Conservation (phyloP, 441 rosid genomes). For the Eutrema salsugineum region DNA sequence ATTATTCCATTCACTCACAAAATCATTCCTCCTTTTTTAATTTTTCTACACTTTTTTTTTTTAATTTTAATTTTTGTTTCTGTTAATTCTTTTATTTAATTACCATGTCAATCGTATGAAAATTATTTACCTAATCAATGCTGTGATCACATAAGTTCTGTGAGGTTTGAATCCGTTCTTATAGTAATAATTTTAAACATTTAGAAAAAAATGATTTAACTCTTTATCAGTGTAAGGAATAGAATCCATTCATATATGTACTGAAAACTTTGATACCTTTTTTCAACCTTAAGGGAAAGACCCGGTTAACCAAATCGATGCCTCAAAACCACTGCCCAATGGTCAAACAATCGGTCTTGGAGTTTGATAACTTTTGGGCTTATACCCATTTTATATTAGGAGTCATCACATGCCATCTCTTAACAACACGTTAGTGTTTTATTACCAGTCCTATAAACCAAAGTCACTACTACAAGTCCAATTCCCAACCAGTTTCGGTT, state of each 20-base stretch:
- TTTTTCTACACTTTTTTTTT: background rate
- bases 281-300: background rate
- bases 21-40: conserved; percentile 11
- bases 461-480: too few relatives aligned
- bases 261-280: background rate
- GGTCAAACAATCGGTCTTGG: too few relatives aligned
- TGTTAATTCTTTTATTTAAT: background rate
- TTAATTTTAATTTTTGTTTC: background rate
- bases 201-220: too few relatives aligned
- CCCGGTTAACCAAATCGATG: too few relatives aligned
- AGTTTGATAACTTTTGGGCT: too few relatives aligned
- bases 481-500: background rate
- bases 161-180: background rate
- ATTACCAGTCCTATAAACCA: too few relatives aligned
- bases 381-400: background rate
- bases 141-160: conserved; percentile 4
- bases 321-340: too few relatives aligned
- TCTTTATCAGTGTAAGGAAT: background rate
- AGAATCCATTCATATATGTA: too few relatives aligned
- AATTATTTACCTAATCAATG: conserved; percentile 3
- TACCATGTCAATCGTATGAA: conserved; percentile 13
- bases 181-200: background rate
- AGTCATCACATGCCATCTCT: background rate
- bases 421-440: background rate
- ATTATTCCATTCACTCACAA: background rate